Percentiles rank a stretch among this genome's conserved stretches.
Conservation (phyloP, 2,329 filamentous ascomycete species). For the Colletotrichum godetiae region DNA sequence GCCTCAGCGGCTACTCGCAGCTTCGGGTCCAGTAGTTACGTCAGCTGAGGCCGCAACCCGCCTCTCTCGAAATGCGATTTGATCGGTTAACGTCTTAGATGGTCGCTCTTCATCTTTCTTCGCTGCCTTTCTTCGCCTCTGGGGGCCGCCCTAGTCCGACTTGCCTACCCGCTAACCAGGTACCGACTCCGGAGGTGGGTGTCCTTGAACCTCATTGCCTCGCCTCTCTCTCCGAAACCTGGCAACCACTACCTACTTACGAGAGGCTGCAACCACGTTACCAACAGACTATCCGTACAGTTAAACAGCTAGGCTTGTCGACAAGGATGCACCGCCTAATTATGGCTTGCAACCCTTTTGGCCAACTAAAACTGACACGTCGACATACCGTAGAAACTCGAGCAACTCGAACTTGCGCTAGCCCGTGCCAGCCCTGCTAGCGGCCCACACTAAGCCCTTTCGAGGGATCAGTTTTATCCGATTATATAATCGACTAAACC, state of each 20-base stretch:
- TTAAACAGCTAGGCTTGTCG: background rate
- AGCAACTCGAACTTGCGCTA: no score
- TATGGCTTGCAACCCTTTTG: background rate
- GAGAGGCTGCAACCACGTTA: background rate
- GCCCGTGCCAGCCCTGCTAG: no score
- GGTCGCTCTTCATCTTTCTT: constrained; percentile 8
- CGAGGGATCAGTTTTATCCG: no score
- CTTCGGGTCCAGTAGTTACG: constrained; percentile 6
- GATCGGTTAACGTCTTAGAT: constrained; percentile 20
- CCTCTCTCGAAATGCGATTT: constrained; percentile 21
- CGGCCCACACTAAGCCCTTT: no score
- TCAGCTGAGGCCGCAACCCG: constrained; percentile 22
- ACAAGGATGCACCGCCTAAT: constrained; percentile 7
- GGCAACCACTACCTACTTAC: no score
- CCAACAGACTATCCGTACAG: background rate
- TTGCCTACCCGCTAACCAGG: constrained; percentile 21
- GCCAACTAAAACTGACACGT: background rate
- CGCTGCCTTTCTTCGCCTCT: constrained; percentile 5
- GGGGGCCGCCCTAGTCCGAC: background rate
- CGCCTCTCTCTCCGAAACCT: background rate
- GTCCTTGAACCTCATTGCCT: constrained; percentile 4
- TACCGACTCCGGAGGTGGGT: background rate
- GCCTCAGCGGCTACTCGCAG: constrained; percentile 22
- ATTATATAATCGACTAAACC: no score
- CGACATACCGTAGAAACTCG: no score